phyloP scores from a whole-genome alignment of 2,329 filamentous ascomycete species.

The Xylariaceae sp. region DNA sequence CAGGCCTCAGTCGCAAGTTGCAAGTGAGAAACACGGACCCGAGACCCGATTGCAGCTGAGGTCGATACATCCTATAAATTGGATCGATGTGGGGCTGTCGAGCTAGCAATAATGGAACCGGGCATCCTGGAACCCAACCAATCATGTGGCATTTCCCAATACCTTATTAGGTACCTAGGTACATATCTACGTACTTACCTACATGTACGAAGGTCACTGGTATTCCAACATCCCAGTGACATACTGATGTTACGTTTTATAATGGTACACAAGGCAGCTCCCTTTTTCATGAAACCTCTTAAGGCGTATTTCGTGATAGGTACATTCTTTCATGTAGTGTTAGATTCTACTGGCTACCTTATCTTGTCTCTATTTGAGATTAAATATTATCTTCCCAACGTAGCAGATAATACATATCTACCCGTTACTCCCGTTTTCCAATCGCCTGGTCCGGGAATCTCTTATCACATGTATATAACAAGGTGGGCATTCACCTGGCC shows the following conservation, averaged over 20 bases:
- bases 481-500: not conserved
- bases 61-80: no score
- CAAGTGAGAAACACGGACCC: not conserved
- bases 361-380: not conserved
- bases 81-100: conserved; percentile 17
- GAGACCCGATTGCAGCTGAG: conserved; percentile 1
- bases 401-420: not conserved
- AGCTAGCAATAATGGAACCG: no score
- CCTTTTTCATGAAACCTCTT: no score
- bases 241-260: no score
- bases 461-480: not conserved
- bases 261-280: no score
- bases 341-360: not conserved
- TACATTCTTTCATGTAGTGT: no score
- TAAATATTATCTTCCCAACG: not conserved
- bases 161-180: not conserved
- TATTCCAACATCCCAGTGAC: no score
- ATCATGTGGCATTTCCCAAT: no score
- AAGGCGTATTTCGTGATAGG: no score
- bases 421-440: not conserved
- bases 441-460: not conserved
- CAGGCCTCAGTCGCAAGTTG: not conserved
- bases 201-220: no score
- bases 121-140: no score
- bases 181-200: no score